phyloP scores from a whole-genome alignment of 106 monocot genomes.

The Phalaenopsis equestris region DNA sequence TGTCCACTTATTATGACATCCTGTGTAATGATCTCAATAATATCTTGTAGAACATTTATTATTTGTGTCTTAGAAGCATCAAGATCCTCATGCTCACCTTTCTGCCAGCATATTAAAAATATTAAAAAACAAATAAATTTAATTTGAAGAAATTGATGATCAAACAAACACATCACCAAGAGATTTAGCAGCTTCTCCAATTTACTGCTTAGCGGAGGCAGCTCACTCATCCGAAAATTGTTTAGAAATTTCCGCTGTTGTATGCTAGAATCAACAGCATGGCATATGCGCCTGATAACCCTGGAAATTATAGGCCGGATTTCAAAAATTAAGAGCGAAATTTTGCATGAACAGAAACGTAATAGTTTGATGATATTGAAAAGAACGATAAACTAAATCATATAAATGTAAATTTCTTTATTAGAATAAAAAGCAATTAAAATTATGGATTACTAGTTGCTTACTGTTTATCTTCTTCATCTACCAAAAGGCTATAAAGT shows the following conservation, averaged over 20 bases:
- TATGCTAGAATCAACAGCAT: constrained; percentile 37
- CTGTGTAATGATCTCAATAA: constrained; percentile 84
- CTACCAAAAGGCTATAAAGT: constrained; percentile 48
- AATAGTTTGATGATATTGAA: background rate
- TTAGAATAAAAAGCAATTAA: background rate
- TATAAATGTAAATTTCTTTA: constrained; percentile 3
- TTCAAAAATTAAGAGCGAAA: background rate
- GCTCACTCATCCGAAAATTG: constrained; percentile 70
- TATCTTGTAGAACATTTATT: constrained; percentile 90
- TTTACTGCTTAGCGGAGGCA: constrained; percentile 73
- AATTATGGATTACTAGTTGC: constrained; percentile 10
- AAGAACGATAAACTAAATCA: background rate
- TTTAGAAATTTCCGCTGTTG: constrained; percentile 33
- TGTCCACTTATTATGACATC: constrained; percentile 66
- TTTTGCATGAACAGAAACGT: constrained; percentile 1
- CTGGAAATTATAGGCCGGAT: constrained; percentile 23
- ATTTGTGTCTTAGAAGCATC: constrained; percentile 54
- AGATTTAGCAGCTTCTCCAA: constrained; percentile 73
- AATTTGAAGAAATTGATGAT: background rate
- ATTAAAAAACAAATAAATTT: background rate
- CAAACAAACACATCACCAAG: constrained; percentile 37
- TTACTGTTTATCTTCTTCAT: constrained; percentile 56
- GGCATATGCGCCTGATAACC: constrained; percentile 40
- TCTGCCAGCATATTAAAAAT: constrained; percentile 19
- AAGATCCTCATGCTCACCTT: constrained; percentile 41